A percentile compares a stretch with the other conserved stretches of the same genome.
Evolutionary conservation across 352 stramenopile genomes (phyloP).

Genomic region (Phytophthora syringae): DNA sequence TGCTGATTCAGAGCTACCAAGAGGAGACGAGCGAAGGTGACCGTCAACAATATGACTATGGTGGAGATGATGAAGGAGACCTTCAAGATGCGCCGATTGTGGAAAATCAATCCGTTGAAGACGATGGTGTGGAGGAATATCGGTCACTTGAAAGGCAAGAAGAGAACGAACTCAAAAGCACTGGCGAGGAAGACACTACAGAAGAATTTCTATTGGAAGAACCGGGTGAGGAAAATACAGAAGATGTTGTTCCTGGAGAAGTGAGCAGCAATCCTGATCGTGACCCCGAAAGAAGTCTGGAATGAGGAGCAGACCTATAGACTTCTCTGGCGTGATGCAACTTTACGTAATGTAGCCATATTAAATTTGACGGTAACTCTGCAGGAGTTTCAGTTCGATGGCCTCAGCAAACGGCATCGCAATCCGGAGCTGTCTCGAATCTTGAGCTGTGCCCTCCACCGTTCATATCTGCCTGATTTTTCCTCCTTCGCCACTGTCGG

Average conservation of each 20-base stretch:
- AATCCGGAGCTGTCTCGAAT: not conserved
- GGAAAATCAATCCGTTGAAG: not conserved
- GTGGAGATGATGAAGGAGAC: not conserved
- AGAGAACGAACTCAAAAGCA: not conserved
- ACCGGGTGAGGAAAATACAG: not conserved
- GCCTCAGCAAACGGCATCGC: too few species aligned
- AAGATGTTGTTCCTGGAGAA: not conserved
- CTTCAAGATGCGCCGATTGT: not conserved
- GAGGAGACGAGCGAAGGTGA: not conserved
- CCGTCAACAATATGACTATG: not conserved
- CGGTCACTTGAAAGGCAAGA: not conserved
- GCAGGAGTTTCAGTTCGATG: not conserved
- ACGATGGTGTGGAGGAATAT: not conserved
- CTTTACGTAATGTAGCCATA: too few species aligned
- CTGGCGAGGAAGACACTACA: not conserved
- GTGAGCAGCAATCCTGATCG: constrained; percentile 1
- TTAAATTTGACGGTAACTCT: not conserved
- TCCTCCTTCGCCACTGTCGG: not conserved
- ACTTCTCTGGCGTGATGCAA: too few species aligned
- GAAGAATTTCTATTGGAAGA: not conserved
- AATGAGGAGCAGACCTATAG: constrained; percentile 5
- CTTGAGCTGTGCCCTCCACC: not conserved
- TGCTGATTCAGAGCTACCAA: constrained; percentile 3
- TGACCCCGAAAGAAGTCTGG: constrained; percentile 14
- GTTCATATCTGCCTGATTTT: constrained; percentile 2